Base-by-base conservation (phyloP, 2,329 filamentous ascomycete genomes). In the Colletotrichum trifolii region DNA sequence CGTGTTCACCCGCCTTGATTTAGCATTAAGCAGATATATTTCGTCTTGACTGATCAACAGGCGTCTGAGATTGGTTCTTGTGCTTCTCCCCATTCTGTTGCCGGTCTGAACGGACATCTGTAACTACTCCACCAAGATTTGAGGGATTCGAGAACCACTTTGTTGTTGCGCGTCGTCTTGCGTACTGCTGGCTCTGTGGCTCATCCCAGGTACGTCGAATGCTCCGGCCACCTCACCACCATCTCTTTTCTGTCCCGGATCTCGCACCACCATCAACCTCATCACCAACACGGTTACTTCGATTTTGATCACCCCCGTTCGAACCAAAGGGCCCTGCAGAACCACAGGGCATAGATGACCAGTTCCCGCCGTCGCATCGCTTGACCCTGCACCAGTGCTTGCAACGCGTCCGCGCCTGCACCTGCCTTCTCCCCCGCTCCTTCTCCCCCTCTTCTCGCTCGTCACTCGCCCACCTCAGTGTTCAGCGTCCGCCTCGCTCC, bases 321-420 rank as follows among this genome's bases (percentile, higher is more conserved):
- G 36, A 35, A n/a, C 49, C 34, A 55, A 43, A 61, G 43, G 50
- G 50, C 61, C 57, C 61, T 61, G 61, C 61, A 60, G 61, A 48
- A 60, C 25, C 25, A 25, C 25, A 25, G 25, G 25, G 25, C 25
- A 25, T 48, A 54, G 45, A 49, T 50, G 45, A 50, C 34, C 62
- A 43, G 40, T 50, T 60, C 62, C 50, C 57, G 62, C 61, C 50
- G 50, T 56, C 46, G 46, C 46, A 43, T 62, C 62, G 46, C 45
- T 61, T 46, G 57, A 65, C 57, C 62, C 62, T 65, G 57, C 42
- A 25, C 25, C 25, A 4, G 4, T 25, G 4, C 25, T 25, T 4
- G 4, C 25, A 25, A 25, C 25, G 25, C 25, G 25, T 25, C 25
- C 25, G 25, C 25, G 25, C 25, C 25, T 25, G 25, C 25, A 25